Evolutionary conservation across 345 rosid genomes (phyloP).

Genomic region (Ceriops decandra): DNA sequence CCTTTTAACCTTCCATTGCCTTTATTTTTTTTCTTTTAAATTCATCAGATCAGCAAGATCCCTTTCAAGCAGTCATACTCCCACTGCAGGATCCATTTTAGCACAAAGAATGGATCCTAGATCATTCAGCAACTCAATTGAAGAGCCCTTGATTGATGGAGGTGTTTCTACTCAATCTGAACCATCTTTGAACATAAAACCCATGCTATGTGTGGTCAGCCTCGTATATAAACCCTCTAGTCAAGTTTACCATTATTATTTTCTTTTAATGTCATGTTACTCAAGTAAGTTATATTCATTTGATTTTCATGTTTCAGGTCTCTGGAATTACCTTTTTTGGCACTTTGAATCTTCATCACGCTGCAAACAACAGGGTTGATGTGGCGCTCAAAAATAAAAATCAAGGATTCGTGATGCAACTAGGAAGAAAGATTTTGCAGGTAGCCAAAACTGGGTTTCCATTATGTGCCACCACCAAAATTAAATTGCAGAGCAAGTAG

Average conservation of each 20-base stretch:
- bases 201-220: conserved; percentile 65
- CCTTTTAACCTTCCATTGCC: neutral
- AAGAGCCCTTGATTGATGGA: conserved; percentile 67
- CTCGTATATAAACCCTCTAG: neutral
- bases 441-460: conserved; percentile 33
- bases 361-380: conserved; percentile 22
- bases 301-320: conserved; percentile 37
- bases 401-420: conserved; percentile 41
- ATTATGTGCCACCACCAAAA: neutral
- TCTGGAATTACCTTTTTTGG: conserved; percentile 51
- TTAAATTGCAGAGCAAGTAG: conserved; percentile 1
- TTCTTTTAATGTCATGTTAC: neutral
- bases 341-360: conserved; percentile 37
- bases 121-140: conserved; percentile 33
- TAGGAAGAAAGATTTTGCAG: conserved; percentile 68
- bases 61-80: conserved; percentile 67
- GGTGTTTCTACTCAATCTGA: conserved; percentile 31
- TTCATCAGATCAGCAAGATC: conserved; percentile 77
- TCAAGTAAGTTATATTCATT: neutral
- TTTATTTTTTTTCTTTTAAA: neutral
- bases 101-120: conserved; percentile 49
- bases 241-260: neutral
- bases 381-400: conserved; percentile 27
- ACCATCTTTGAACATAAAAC: conserved; percentile 44
- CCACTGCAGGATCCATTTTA: conserved; percentile 54